A percentile compares a stretch with the other conserved stretches of the same genome.
phyloP scores from a whole-genome alignment of 306 rosid species.

The Gastrolobium villosum region DNA sequence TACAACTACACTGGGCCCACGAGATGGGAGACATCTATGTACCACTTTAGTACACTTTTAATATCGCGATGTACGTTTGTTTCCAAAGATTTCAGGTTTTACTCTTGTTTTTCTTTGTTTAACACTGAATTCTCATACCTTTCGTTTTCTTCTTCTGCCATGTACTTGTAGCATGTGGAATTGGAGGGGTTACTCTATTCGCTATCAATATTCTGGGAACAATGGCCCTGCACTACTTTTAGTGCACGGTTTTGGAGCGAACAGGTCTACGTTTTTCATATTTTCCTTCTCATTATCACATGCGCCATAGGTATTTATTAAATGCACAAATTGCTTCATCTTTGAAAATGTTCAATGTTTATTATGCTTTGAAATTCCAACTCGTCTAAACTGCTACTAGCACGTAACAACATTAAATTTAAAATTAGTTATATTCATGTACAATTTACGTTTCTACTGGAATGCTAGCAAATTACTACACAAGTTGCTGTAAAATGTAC shows the following conservation, averaged over 20 bases:
- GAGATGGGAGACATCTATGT: too few relatives aligned
- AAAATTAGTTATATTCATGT: neutral
- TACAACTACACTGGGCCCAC: too few relatives aligned
- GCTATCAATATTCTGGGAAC: slow-evolving; percentile 80
- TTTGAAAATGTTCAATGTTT: neutral
- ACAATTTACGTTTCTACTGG: neutral
- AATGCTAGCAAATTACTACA: neutral
- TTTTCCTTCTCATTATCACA: slow-evolving; percentile 60
- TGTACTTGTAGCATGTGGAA: slow-evolving; percentile 71
- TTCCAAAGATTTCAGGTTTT: neutral
- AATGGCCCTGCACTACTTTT: slow-evolving; percentile 82
- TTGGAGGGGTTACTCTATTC: slow-evolving; percentile 89
- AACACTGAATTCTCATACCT: neutral
- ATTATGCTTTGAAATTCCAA: neutral
- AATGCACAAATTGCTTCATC: slow-evolving; percentile 43
- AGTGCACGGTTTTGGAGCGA: slow-evolving; percentile 98
- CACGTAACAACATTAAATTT: neutral
- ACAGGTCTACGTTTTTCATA: slow-evolving; percentile 73
- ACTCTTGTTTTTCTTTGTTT: neutral
- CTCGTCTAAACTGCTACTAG: neutral
- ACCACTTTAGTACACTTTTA: too few relatives aligned
- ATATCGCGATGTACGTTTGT: neutral
- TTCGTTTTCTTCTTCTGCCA: neutral
- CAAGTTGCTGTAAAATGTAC: neutral
- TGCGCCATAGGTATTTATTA: slow-evolving; percentile 51